phyloP scores from a whole-genome alignment of 2,329 filamentous ascomycete species.

The Drechslerella stenobrocha region DNA sequence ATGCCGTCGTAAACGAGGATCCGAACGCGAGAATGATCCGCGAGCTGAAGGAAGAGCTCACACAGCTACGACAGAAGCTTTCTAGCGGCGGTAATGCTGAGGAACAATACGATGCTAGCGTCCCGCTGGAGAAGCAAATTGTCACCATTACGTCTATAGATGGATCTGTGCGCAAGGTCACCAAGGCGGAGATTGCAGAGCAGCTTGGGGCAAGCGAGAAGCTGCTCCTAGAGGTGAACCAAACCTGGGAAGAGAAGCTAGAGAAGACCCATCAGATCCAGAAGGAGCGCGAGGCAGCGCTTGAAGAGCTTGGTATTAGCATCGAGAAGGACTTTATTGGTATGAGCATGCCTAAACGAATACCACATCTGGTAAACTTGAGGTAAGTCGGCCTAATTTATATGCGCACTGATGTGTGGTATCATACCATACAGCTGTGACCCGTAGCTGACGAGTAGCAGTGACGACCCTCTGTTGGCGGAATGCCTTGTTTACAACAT shows the following conservation, averaged over 20 bases:
- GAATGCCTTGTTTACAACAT: slow-evolving; percentile 98
- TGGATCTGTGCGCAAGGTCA: slow-evolving; percentile 88
- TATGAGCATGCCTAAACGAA: slow-evolving; percentile 94
- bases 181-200: slow-evolving; percentile 96
- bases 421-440: slow-evolving; percentile 4
- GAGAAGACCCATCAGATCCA: slow-evolving; percentile 95
- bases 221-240: slow-evolving; percentile 89
- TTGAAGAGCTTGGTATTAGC: slow-evolving; percentile 96
- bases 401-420: neutral
- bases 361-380: slow-evolving; percentile 97
- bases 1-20: slow-evolving; percentile 98
- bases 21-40: slow-evolving; percentile 98
- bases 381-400: slow-evolving; percentile 59
- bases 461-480: slow-evolving; percentile 83
- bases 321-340: slow-evolving; percentile 98
- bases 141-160: slow-evolving; percentile 88
- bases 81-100: slow-evolving; percentile 67
- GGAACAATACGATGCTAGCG: slow-evolving; percentile 87
- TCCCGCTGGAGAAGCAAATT: slow-evolving; percentile 91
- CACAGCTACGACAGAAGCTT: slow-evolving; percentile 82
- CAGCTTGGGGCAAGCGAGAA: slow-evolving; percentile 88
- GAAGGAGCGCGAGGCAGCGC: slow-evolving; percentile 89
- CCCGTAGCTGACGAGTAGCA: slow-evolving; percentile 20
- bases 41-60: slow-evolving; percentile 92
- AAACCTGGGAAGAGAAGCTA: slow-evolving; percentile 98